Conservation (phyloP, 352 stramenopile species). For the Phytopythium mirpurense region DNA sequence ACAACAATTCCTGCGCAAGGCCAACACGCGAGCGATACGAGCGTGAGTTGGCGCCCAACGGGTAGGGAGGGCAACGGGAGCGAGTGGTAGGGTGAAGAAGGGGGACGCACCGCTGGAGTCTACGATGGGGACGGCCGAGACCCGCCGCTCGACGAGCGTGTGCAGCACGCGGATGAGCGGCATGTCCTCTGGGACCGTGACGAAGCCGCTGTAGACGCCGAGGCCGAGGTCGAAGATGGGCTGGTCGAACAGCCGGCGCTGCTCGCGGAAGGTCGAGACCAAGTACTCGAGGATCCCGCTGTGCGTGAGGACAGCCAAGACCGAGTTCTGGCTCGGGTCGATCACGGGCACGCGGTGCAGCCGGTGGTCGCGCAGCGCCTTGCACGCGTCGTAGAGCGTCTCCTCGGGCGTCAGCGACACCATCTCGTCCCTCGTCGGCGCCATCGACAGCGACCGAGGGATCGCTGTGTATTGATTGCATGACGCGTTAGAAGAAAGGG, state of each 20-base stretch:
- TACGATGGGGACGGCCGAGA: constrained; percentile 82
- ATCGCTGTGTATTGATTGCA: constrained; percentile 44
- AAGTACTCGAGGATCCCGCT: constrained; percentile 94
- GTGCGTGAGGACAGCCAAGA: constrained; percentile 93
- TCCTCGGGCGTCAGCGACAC: constrained; percentile 84
- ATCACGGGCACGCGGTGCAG: constrained; percentile 94
- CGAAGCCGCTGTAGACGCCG: constrained; percentile 92
- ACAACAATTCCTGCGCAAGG: constrained; percentile 62
- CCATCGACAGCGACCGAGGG: constrained; percentile 79
- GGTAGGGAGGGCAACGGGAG: constrained; percentile 7
- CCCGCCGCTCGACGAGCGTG: constrained; percentile 73
- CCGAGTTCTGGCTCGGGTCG: constrained; percentile 90
- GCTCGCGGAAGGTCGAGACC: constrained; percentile 95
- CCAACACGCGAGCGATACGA: constrained; percentile 2
- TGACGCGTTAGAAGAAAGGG: no score
- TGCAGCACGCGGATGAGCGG: constrained; percentile 92
- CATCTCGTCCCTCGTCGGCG: constrained; percentile 56
- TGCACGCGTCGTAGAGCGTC: constrained; percentile 89
- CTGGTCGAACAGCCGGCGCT: constrained; percentile 96
- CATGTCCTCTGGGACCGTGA: constrained; percentile 91
- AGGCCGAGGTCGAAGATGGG: constrained; percentile 94
- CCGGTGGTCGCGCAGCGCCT: constrained; percentile 76
- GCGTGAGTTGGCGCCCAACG: neutral
- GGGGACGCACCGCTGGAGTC: constrained; percentile 65
- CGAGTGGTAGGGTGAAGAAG: neutral